Evolutionary conservation across 306 rosid genomes (phyloP), one percentile per base, ranked within the genome.

Genomic region (Medicago lupulina): DNA sequence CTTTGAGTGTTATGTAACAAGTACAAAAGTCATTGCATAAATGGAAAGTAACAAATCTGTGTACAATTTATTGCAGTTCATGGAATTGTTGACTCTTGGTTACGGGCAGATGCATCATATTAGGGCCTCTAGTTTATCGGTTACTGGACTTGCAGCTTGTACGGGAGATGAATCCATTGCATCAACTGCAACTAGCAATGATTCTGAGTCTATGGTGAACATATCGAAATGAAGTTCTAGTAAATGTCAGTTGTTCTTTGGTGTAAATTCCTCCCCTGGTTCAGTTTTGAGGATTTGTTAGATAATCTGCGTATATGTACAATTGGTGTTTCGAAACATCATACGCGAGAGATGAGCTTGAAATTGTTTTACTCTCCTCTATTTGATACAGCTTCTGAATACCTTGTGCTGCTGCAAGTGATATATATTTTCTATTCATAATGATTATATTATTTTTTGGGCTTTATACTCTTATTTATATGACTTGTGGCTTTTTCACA

Each of bases 201-300:
- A 66, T 28, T 28, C 31, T 28, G 4, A 28, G 31, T 18, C 14
- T 46, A 2, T 8, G 17, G 58, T 68, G 39, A 68, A 47, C 7
- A 46, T 68, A 23, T 68, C 59, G 73, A 46, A 68, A 25, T 68
- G 73, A 46, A 46, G 36, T 58, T 58, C 28, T 55, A 9, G 57
- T 67, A 46, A 46, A 12, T 46, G 14, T 39, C 39, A 21, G 36
- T 18, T 54, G 31, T 54, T 18, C 25, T 18, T n/a, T 51, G 21
- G 1, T 50, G 58, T 46, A 12, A 12, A 46, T 50, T 50, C 55
- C 55, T 15, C 55, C 55, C 55, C 7, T 50, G 19, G 9, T 49
- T 50, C 19, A 50, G 9, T n/a, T 50, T 50, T 50, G 55, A 50
- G 19, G 19, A 50, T 50, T 50, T 50, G 55, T 50, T 15, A 50